Conservation (phyloP, 106 monocot genomes). For the Phalaenopsis aphrodite region DNA sequence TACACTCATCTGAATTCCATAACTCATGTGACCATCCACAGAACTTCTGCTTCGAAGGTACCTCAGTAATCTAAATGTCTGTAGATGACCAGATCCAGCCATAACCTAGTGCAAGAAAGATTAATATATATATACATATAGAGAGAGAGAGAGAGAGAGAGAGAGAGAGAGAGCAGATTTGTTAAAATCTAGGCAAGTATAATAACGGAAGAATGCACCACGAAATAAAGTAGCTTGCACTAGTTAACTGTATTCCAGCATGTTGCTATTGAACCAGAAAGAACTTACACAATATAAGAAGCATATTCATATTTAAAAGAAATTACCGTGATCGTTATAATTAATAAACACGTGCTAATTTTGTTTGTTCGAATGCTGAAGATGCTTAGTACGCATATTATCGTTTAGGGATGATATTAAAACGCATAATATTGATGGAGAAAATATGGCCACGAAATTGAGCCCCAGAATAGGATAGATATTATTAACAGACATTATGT, state of each 20-base stretch:
- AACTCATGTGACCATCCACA: conserved; percentile 73
- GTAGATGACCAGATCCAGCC: conserved; percentile 95
- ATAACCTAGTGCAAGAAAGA: conserved; percentile 52
- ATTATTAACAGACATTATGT: too few species aligned
- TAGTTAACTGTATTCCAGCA: background rate
- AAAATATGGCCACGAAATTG: too few species aligned
- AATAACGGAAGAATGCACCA: background rate
- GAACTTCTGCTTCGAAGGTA: conserved; percentile 78
- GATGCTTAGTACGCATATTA: too few species aligned
- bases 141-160: background rate
- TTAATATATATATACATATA: background rate
- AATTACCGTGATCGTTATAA: too few species aligned
- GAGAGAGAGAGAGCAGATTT: background rate
- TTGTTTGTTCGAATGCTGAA: too few species aligned
- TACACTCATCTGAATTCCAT: conserved; percentile 94
- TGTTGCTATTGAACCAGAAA: background rate
- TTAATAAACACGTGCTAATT: too few species aligned
- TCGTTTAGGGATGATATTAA: too few species aligned
- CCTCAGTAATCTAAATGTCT: conserved; percentile 77
- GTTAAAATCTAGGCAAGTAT: background rate
- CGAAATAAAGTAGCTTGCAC: background rate
- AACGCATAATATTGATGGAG: too few species aligned
- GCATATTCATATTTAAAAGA: background rate
- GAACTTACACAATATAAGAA: background rate
- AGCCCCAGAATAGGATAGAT: too few species aligned